A percentile compares a stretch with the other conserved stretches of the same genome.
These are phyloP conservation scores for Diutina catenulata DNA, from an alignment of 1,139 yeast genomes.

Conservation along the genomic window DNA sequence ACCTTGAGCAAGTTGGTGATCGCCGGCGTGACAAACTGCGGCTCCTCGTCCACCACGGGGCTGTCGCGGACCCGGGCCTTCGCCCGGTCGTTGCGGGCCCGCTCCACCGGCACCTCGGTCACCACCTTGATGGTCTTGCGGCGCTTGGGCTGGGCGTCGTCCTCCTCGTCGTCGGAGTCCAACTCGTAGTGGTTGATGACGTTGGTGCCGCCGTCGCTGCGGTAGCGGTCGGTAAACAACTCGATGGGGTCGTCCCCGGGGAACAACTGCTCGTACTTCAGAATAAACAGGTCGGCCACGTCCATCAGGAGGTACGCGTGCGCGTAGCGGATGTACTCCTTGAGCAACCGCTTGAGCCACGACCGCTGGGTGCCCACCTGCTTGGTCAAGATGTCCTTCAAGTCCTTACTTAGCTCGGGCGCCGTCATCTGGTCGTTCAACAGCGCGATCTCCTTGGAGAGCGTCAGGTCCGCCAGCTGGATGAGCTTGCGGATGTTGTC, in stretches of 20 bases:
- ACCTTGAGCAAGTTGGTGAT: constrained; percentile 40
- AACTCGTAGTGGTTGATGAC: constrained; percentile 23
- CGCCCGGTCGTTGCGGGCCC: not conserved
- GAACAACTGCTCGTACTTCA: constrained; percentile 53
- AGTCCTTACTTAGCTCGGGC: constrained; percentile 14
- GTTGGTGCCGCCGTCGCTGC: constrained; percentile 27
- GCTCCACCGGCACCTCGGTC: constrained; percentile 4
- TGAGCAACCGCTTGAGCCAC: constrained; percentile 16
- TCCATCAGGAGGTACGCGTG: constrained; percentile 50
- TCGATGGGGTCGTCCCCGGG: constrained; percentile 43
- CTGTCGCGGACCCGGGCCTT: constrained; percentile 5
- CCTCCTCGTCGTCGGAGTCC: constrained; percentile 7
- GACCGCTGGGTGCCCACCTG: constrained; percentile 16
- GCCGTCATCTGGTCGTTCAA: constrained; percentile 10
- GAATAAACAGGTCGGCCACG: constrained; percentile 55
- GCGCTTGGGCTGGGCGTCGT: constrained; percentile 8
- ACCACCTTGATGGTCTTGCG: constrained; percentile 10
- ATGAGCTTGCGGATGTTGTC: constrained; percentile 75
- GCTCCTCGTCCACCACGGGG: constrained; percentile 8
- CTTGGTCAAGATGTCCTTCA: constrained; percentile 11
- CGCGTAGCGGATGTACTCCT: constrained; percentile 14
- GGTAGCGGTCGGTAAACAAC: constrained; percentile 34
- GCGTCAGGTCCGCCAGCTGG: constrained; percentile 39
- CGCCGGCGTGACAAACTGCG: constrained; percentile 36
- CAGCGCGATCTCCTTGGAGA: constrained; percentile 24